Conservation (phyloP, 441 rosid species). For the Metrosideros polymorpha region DNA sequence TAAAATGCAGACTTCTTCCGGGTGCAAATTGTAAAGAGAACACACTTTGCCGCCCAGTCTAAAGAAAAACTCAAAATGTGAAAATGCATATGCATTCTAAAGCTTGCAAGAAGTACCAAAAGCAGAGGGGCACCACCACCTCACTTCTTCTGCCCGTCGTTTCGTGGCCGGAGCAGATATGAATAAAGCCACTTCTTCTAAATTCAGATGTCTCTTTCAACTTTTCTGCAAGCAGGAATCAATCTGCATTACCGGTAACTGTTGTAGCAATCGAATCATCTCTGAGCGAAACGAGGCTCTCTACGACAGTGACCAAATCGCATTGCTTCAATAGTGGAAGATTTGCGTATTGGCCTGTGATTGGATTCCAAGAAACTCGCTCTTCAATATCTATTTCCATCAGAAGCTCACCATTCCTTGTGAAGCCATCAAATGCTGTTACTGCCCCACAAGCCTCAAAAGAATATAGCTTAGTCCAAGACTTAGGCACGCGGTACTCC, state of each 20-base stretch:
- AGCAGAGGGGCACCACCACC: neutral
- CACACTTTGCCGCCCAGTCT: neutral
- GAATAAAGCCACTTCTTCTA: neutral
- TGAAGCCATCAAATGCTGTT: neutral
- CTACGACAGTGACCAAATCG: neutral
- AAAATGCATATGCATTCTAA: neutral
- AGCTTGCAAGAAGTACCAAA: neutral
- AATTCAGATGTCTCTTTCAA: neutral
- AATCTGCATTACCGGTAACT: neutral
- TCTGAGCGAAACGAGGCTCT: neutral
- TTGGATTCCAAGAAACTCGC: neutral
- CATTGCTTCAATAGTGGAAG: fast-evolving
- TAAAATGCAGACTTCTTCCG: neutral
- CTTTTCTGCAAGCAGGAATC: neutral
- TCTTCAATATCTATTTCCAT: neutral
- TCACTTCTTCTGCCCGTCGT: neutral
- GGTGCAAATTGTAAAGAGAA: neutral
- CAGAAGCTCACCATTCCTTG: neutral
- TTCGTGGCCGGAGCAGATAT: too few species aligned
- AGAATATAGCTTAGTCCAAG: neutral
- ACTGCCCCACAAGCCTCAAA: neutral
- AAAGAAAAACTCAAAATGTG: neutral
- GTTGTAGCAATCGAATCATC: neutral
- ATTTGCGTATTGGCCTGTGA: fast-evolving
- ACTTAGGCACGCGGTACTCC: fast-evolving